Evolutionary conservation across 208 protist genomes (phyloP).

Genomic region (Vickermania ingenoplastis): DNA sequence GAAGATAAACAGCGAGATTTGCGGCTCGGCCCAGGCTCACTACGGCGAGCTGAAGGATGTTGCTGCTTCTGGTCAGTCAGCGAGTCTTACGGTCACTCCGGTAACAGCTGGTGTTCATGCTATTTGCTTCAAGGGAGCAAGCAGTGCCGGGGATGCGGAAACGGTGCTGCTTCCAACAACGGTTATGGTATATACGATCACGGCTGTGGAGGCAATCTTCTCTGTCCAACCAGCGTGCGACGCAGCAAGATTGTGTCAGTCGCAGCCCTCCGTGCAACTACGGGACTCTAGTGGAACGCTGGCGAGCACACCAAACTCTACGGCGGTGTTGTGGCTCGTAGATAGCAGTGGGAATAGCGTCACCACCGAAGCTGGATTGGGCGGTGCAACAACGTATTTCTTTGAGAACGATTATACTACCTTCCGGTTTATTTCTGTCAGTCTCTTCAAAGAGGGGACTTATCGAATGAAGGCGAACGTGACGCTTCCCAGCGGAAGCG

Average conservation of each 20-base stretch:
- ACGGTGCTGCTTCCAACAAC: slow-evolving; percentile 20
- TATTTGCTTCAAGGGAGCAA: slow-evolving; percentile 41
- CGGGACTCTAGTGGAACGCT: slow-evolving; percentile 19
- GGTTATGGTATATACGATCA: slow-evolving; percentile 27
- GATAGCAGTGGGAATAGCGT: slow-evolving; percentile 19
- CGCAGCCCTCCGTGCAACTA: slow-evolving; percentile 53
- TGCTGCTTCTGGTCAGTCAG: slow-evolving; percentile 25
- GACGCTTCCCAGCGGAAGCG: slow-evolving; percentile 27
- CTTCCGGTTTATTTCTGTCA: slow-evolving; percentile 52
- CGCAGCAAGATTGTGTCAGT: slow-evolving; percentile 25
- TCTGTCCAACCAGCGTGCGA: slow-evolving; percentile 38
- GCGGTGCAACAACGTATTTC: slow-evolving; percentile 23
- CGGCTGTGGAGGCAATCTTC: slow-evolving; percentile 37
- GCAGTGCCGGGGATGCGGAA: neutral
- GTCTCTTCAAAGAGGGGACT: slow-evolving; percentile 28
- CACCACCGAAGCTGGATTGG: slow-evolving; percentile 20
- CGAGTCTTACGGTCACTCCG: slow-evolving; percentile 42
- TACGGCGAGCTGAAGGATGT: slow-evolving; percentile 29
- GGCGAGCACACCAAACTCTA: slow-evolving; percentile 29
- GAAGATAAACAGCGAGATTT: slow-evolving; percentile 27
- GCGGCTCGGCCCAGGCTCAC: neutral
- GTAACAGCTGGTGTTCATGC: slow-evolving; percentile 33
- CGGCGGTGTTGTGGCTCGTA: slow-evolving; percentile 34
- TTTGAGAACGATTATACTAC: slow-evolving; percentile 19
- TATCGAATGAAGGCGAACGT: slow-evolving; percentile 59